These are phyloP conservation scores for Ganoderma sinense DNA, from an alignment of 1,284 basidiomycete species.

Conservation along the genomic window DNA sequence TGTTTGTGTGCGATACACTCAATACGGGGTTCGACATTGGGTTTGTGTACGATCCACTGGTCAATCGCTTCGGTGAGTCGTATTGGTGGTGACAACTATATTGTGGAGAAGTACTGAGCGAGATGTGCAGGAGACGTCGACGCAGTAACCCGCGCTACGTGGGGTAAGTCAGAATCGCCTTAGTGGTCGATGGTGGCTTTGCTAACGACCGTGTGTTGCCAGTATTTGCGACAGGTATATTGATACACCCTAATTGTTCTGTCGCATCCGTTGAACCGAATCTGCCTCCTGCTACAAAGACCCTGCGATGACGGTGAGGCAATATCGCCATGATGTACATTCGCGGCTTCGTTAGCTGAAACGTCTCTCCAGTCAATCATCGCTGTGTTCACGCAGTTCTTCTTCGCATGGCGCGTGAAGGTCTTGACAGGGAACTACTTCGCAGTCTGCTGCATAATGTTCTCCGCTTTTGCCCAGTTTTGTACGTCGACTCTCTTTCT, in stretches of 20 bases:
- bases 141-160: constrained; percentile 36
- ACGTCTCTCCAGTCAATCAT: constrained; percentile 40
- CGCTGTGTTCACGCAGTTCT: constrained; percentile 47
- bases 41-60: constrained; percentile 45
- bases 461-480: constrained; percentile 38
- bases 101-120: not conserved
- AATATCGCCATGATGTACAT: not conserved
- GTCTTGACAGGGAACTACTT: constrained; percentile 41
- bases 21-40: constrained; percentile 47
- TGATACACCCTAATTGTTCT: not conserved
- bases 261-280: not conserved
- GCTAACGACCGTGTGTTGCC: not conserved
- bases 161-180: constrained; percentile 32
- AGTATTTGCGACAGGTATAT: constrained; percentile 42
- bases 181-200: not conserved
- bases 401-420: constrained; percentile 51
- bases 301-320: constrained; percentile 38
- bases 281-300: constrained; percentile 25
- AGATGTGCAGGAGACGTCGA: constrained; percentile 30
- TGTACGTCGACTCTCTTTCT: constrained; percentile 29
- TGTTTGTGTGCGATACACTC: constrained; percentile 46
- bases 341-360: not conserved
- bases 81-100: not conserved
- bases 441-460: constrained; percentile 31
- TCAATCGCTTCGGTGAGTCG: constrained; percentile 43